Evolutionary conservation across 805 yeast species (phyloP).

Genomic region (Saccharomycopsis javanensis): DNA sequence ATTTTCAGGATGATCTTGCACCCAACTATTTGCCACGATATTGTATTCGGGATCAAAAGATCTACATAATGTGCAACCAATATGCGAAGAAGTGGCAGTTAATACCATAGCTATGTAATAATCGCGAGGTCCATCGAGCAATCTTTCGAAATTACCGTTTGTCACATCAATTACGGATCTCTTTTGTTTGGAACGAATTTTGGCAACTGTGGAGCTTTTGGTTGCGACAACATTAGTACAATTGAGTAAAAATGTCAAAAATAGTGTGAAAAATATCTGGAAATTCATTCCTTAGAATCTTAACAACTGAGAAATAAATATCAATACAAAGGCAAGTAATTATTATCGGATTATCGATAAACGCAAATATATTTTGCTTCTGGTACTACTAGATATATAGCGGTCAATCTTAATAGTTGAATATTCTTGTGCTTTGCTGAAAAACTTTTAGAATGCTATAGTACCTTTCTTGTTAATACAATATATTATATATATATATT

Average conservation of each 20-base stretch:
- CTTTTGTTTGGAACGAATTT: conserved; percentile 11
- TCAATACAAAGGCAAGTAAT: no score
- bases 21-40: conserved; percentile 55
- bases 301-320: no score
- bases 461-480: no score
- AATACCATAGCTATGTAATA: conserved; percentile 62
- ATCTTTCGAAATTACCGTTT: conserved; percentile 48
- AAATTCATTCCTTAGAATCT: conserved; percentile 4
- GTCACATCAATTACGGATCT: conserved; percentile 35
- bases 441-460: not conserved
- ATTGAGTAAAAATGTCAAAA: not conserved
- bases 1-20: conserved; percentile 43
- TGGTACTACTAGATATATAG: no score
- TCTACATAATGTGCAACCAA: conserved; percentile 70
- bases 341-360: no score
- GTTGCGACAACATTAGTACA: conserved; percentile 2
- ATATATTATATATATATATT: no score
- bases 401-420: no score
- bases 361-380: no score
- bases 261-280: not conserved
- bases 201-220: conserved; percentile 2
- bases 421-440: no score
- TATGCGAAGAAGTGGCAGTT: conserved; percentile 63
- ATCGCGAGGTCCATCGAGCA: conserved; percentile 53
- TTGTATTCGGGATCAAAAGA: conserved; percentile 59